A percentile compares a stretch with the other conserved stretches of the same genome.
phyloP scores from a whole-genome alignment of 2,329 filamentous ascomycete genomes.

The Chaetomium olivaceum region DNA sequence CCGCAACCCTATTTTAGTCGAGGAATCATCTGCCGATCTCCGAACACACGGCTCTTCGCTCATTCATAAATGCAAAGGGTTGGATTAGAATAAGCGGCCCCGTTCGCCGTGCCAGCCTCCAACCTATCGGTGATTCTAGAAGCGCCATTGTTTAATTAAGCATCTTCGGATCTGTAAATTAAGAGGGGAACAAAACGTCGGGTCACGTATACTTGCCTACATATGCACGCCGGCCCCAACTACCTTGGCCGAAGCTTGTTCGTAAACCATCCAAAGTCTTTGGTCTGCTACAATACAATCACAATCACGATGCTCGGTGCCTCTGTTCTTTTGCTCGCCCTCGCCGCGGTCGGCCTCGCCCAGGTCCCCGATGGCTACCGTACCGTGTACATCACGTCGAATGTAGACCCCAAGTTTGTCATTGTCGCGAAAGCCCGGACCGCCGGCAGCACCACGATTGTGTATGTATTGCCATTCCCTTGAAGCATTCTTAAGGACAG shows the following conservation, averaged over 20 bases:
- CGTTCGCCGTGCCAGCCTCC: slow-evolving; percentile 1
- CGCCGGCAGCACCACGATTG: slow-evolving; percentile 39
- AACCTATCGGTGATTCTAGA: slow-evolving; percentile 27
- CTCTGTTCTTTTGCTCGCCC: slow-evolving; percentile 36
- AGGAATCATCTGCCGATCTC: slow-evolving; percentile 29
- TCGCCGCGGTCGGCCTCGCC: slow-evolving; percentile 40
- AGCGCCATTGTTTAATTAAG: slow-evolving; percentile 35
- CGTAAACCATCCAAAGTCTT: not conserved
- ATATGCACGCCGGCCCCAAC: not conserved
- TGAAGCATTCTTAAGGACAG: not conserved
- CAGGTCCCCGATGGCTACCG: slow-evolving; percentile 43
- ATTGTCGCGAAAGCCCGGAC: slow-evolving; percentile 40
- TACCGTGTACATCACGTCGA: slow-evolving; percentile 44
- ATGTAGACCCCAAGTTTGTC: slow-evolving; percentile 44
- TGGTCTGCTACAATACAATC: not conserved
- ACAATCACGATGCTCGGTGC: slow-evolving; percentile 37
- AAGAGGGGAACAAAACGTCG: slow-evolving; percentile 15
- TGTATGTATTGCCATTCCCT: slow-evolving; percentile 35
- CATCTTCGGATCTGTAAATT: slow-evolving; percentile 29
- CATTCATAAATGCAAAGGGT: slow-evolving; percentile 18
- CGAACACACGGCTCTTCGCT: slow-evolving; percentile 11
- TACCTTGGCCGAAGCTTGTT: not conserved
- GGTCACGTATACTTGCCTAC: not conserved
- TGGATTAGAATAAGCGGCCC: slow-evolving; percentile 7
- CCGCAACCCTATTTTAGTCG: slow-evolving; percentile 21